A percentile compares a stretch with the other conserved stretches of the same genome.
Conservation (phyloP, 805 yeast species). For the Nakazawaea ernobii region DNA sequence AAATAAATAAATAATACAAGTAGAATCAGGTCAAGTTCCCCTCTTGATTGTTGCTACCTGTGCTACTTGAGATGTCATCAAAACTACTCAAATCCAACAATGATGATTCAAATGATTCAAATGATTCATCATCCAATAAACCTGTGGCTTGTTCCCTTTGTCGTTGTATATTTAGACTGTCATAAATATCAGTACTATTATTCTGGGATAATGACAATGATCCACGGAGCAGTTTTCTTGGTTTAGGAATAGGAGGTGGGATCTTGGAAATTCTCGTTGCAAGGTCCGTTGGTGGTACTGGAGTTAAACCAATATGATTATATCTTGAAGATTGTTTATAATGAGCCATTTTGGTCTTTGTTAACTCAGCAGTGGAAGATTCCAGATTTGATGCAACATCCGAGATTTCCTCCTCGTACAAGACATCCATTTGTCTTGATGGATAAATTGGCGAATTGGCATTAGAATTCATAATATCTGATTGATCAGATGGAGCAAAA, state of each 20-base stretch:
- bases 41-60: not conserved
- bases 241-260: slow-evolving; percentile 9
- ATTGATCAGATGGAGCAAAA: slow-evolving; percentile 1
- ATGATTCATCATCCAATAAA: slow-evolving; percentile 5
- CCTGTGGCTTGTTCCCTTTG: not conserved
- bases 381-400: not conserved
- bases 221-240: not conserved
- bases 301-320: slow-evolving; percentile 5
- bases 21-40: not conserved
- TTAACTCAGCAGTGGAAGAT: not conserved
- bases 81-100: slow-evolving; percentile 8
- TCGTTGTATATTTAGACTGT: not conserved
- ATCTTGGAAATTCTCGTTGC: not conserved
- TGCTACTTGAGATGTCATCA: slow-evolving; percentile 9
- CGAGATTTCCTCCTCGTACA: slow-evolving; percentile 8
- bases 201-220: not conserved
- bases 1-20: not conserved
- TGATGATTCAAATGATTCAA: slow-evolving; percentile 9
- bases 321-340: slow-evolving; percentile 8
- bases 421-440: slow-evolving; percentile 8
- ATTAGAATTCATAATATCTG: slow-evolving; percentile 8
- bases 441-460: slow-evolving; percentile 6
- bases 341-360: not conserved
- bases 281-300: not conserved
- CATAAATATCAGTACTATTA: slow-evolving; percentile 3